Evolutionary conservation across 495 filamentous ascomycete species (phyloP).

Genomic region (Thozetella sp.): DNA sequence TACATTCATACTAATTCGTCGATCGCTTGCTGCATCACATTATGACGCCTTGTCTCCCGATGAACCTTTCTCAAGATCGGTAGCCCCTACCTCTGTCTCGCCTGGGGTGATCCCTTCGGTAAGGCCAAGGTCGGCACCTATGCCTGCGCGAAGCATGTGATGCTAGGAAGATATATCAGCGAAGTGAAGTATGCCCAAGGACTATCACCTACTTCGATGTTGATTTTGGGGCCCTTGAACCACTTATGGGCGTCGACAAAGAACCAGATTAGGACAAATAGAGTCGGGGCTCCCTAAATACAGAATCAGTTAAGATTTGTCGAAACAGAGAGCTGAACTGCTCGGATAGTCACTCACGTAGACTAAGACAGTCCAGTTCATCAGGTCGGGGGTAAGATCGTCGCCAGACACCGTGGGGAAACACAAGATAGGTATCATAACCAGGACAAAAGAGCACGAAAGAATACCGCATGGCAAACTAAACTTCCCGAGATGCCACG

Average conservation of each 20-base stretch:
- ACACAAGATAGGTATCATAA: conserved; percentile 79
- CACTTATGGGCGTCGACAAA: conserved; percentile 66
- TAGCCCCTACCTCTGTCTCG: too few relatives aligned
- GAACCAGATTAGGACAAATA: conserved; percentile 68
- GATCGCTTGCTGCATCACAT: too few relatives aligned
- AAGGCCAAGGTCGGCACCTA: too few relatives aligned
- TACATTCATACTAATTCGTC: too few relatives aligned
- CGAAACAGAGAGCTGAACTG: conserved; percentile 32
- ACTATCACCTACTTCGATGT: conserved; percentile 46
- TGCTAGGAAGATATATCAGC: not conserved
- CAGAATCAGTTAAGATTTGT: conserved; percentile 5
- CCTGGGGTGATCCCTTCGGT: too few relatives aligned
- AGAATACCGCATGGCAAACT: conserved; percentile 62
- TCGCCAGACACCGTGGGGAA: conserved; percentile 61
- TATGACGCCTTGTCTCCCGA: too few relatives aligned
- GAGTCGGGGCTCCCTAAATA: conserved; percentile 44
- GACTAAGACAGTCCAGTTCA: conserved; percentile 81
- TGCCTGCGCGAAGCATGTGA: too few relatives aligned
- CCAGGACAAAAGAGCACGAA: conserved; percentile 62
- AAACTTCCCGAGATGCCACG: conserved; percentile 72
- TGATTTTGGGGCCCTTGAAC: conserved; percentile 76
- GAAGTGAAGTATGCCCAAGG: not conserved
- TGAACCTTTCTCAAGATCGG: too few relatives aligned
- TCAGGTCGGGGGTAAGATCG: conserved; percentile 57
- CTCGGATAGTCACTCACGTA: conserved; percentile 53